phyloP scores from a whole-genome alignment of 495 filamentous ascomycete species.

The Neurospora sp. region DNA sequence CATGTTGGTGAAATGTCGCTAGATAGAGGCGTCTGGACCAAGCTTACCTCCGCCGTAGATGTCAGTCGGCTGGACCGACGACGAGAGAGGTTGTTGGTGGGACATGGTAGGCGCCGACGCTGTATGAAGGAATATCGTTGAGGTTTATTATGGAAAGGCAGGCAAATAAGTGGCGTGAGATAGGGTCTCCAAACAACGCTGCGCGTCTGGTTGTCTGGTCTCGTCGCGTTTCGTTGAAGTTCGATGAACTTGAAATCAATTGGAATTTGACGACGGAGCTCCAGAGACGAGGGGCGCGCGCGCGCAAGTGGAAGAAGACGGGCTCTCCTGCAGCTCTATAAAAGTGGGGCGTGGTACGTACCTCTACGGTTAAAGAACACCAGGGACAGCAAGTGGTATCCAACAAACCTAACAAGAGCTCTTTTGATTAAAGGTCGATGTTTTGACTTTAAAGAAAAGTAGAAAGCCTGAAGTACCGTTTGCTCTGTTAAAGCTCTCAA shows the following conservation, averaged over 20 bases:
- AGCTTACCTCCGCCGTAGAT: conserved; percentile 73
- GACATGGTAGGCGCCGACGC: conserved; percentile 8
- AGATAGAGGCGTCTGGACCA: conserved; percentile 9
- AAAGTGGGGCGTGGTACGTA: neutral
- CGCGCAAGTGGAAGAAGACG: neutral
- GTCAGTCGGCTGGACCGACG: conserved; percentile 46
- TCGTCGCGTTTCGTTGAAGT: neutral
- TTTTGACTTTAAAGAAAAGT: neutral
- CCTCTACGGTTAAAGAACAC: neutral
- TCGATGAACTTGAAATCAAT: neutral
- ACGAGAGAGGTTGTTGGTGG: conserved; percentile 25
- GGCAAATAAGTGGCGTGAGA: neutral
- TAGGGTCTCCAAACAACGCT: neutral
- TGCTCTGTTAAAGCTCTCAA: neutral
- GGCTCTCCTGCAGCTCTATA: neutral
- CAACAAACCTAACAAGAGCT: neutral
- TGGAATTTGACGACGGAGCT: neutral
- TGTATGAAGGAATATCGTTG: neutral
- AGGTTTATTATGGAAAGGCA: neutral
- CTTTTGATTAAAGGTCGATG: neutral
- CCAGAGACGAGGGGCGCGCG: neutral
- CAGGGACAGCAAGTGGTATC: neutral
- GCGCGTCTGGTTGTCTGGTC: neutral
- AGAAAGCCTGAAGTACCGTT: neutral
- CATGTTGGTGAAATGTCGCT: neutral